Evolutionary conservation across 2,329 filamentous ascomycete genomes (phyloP).

Genomic region (Diaporthe citriasiana): DNA sequence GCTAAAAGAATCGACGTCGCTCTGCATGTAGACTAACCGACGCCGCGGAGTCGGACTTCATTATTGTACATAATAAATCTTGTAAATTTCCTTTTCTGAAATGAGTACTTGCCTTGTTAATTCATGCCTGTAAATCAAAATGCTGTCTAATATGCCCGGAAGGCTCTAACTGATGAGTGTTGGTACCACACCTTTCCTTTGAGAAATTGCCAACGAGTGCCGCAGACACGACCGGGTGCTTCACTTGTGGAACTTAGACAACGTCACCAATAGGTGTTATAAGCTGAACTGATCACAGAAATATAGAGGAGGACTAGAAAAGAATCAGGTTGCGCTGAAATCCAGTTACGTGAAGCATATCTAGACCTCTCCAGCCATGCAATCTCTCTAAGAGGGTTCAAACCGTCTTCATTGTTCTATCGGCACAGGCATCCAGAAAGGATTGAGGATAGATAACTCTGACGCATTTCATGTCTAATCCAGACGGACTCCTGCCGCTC

Average conservation of each 20-base stretch:
- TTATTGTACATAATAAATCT: not conserved
- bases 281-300: not conserved
- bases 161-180: not conserved
- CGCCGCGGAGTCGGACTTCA: no score
- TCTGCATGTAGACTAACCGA: not conserved
- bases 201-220: not conserved
- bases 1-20: constrained; percentile 44
- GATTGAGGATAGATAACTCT: not conserved
- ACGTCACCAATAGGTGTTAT: no score
- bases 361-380: not conserved
- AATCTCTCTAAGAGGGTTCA: not conserved
- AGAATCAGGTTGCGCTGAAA: no score
- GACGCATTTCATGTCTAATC: no score
- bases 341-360: not conserved
- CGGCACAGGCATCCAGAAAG: not conserved
- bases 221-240: no score
- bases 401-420: not conserved
- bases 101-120: no score
- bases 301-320: not conserved
- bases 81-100: not conserved
- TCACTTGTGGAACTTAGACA: not conserved
- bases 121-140: not conserved
- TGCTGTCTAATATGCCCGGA: not conserved
- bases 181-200: not conserved
- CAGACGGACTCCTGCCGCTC: not conserved